phyloP scores from a whole-genome alignment of 805 yeast species.

The Zygosaccharomyces pseudorouxii region DNA sequence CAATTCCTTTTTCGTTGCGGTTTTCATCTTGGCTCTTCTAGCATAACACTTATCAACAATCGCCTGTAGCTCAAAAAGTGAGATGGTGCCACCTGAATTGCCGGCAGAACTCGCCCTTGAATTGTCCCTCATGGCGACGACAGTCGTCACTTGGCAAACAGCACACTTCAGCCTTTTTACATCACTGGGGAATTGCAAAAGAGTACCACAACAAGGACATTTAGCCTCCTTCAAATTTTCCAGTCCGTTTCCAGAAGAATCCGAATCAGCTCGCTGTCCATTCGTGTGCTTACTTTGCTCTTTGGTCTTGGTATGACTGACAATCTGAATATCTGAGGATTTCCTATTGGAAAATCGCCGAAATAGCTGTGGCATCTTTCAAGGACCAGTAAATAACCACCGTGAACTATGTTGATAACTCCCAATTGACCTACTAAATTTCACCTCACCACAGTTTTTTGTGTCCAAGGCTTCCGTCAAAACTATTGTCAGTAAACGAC shows the following conservation, averaged over 20 bases:
- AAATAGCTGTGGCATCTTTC: conserved; percentile 2
- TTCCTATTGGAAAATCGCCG: conserved; percentile 1
- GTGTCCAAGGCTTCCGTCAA: not conserved
- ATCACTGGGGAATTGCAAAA: conserved; percentile 37
- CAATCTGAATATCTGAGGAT: conserved; percentile 2
- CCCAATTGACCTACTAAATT: not conserved
- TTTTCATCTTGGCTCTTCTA: conserved; percentile 5
- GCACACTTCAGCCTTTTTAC: conserved; percentile 51
- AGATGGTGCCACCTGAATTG: not conserved
- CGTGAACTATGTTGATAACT: not conserved
- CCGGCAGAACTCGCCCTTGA: too few species aligned
- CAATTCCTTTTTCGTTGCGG: conserved; percentile 7
- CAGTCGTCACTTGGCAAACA: conserved; percentile 51
- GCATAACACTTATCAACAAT: conserved; percentile 8
- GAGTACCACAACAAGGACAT: conserved; percentile 48
- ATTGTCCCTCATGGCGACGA: conserved; percentile 12
- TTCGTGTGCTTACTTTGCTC: not conserved
- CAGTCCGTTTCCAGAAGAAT: not conserved
- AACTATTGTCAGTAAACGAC: not conserved
- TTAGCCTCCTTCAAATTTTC: not conserved
- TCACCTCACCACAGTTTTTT: not conserved
- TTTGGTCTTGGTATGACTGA: not conserved
- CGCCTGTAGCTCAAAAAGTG: conserved; percentile 4
- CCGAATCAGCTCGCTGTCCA: not conserved
- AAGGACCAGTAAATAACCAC: not conserved